Evolutionary conservation across 257 asterid genomes (phyloP).

Genomic region (Knoxia roxburghii): DNA sequence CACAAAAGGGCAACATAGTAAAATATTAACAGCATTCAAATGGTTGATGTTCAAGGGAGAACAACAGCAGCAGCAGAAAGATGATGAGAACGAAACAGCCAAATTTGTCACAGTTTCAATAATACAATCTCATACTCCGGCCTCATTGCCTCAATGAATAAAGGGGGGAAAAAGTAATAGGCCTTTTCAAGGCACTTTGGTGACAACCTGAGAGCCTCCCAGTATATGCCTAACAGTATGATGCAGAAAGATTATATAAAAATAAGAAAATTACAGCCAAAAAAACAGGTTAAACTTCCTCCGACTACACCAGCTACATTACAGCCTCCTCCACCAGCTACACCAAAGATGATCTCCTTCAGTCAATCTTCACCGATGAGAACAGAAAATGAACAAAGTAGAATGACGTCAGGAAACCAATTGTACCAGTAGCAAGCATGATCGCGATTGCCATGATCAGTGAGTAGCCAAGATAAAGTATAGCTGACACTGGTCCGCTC

Average conservation of each 20-base stretch:
- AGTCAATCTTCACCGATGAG: slow-evolving; percentile 84
- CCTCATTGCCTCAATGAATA: slow-evolving; percentile 19
- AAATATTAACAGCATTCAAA: too few relatives aligned
- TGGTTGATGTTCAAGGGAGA: too few relatives aligned
- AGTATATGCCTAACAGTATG: slow-evolving; percentile 7
- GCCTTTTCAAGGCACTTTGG: slow-evolving; percentile 13
- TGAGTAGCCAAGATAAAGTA: slow-evolving; percentile 71
- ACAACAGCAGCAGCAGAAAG: slow-evolving; percentile 3
- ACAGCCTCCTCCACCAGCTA: slow-evolving; percentile 13
- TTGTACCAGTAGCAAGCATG: slow-evolving; percentile 78
- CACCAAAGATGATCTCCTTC: slow-evolving; percentile 21
- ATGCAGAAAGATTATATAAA: slow-evolving; percentile 11
- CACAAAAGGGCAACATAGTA: too few relatives aligned
- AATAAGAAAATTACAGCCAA: slow-evolving; percentile 6
- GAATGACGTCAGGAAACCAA: slow-evolving; percentile 78
- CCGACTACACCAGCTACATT: slow-evolving; percentile 11
- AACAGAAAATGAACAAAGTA: slow-evolving; percentile 79
- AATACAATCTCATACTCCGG: slow-evolving; percentile 30
- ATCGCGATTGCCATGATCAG: slow-evolving; percentile 70
- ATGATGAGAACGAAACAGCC: slow-evolving; percentile 21
- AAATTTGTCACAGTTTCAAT: slow-evolving; percentile 29
- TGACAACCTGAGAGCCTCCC: slow-evolving; percentile 20
- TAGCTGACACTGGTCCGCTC: slow-evolving; percentile 79
- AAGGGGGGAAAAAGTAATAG: slow-evolving; percentile 7
- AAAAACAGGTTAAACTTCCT: slow-evolving; percentile 16